Evolutionary conservation across 768 basidiomycete genomes (phyloP), one percentile per base, ranked within the genome.

Genomic region (Sarcodon aspratus): DNA sequence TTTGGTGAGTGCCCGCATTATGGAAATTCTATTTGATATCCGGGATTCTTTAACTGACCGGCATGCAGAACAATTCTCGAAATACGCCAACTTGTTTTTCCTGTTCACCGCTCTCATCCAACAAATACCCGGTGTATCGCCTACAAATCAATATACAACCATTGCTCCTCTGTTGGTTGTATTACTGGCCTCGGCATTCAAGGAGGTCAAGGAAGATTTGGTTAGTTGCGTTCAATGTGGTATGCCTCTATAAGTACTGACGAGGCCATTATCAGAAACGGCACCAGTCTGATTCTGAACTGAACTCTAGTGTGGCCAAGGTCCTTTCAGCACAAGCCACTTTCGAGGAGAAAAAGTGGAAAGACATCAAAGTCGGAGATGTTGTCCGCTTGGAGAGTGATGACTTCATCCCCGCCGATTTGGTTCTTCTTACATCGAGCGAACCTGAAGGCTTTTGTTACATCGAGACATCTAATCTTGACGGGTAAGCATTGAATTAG

Each of bases 61-160:
- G 12, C 47, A 12, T 45, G 6, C 66, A 95, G 94, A 95, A 63
- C 93, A 97, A 79, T 96, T 97, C 72, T 93, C 90, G 40, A 91
- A 96, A 78, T 97, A 97, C 63, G 95, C 96, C 56, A 98, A 99
- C 62, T 47, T 98, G 52, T 99, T 99, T 74, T 99, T 99, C 75
- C 73, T 99, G 50, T 98, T 99, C 71, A 97, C 95, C 32, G 91
- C 91, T 15, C 83, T 76, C 66, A 98, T 98, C 45, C 95, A 98
- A 60, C 96, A 99, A 69, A 93, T 99, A 55, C 96, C 96, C 12
- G 89, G 82, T 57, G 94, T 99, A 7, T 99, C 96, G 1, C 96
- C 96, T 12, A 98, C 95, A 3, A 93, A 96, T 59, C 73, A 68
- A 50, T 99, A 88, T 63, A 99, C 96, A 2, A 99, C 96, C 7